Base-by-base conservation (phyloP, 2,329 filamentous ascomycete species). In the Claviceps monticola region DNA sequence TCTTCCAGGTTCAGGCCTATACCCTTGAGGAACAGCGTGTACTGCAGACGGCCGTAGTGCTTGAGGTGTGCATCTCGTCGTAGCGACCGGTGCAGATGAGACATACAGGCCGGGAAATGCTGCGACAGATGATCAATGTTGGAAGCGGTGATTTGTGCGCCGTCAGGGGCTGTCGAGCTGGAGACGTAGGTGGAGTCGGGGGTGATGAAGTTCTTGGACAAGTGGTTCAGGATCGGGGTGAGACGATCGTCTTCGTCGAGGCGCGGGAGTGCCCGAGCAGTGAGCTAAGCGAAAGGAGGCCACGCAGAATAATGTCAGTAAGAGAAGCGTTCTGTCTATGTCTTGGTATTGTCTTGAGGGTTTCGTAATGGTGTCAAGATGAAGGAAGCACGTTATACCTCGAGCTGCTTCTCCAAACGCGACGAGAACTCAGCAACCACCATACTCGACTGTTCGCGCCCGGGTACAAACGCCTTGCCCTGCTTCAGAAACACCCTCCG, bases 181-280 rank as follows among this genome's bases (percentile, higher is more conserved):
- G 79, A 69, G 50, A 62, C 78, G 71, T 94, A 95, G 13, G 82
- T 80, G 7, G 88, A 82, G 62, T 96, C 91, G 1, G 93, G 93
- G 0, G 91, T 89, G 58, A 88, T 84, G 67, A 98, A 98, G 65
- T 91, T 95, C 67, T 95, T 91, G 54, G 88, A 93, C n/a, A 98
- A 78, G 63, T 98, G 78, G 59, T 80, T 70, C 21, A 82, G 74
- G 55, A 81, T 81, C 0, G 79, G 79, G 0, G 76, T 77, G 5
- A 98, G 78, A 46, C 93, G 86, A 66, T 97, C 91, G 66, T 98
- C 93, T 73, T 98, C 93, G 64, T 98, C 93, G 38, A 98, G 79
- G 11, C 90, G 83, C 0, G 93, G 93, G 4, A 97, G 75, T 0
- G 89, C 89, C 51, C 90, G 84, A n/a, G 89, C 84, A 7, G 93